Evolutionary conservation across 441 rosid genomes (phyloP).

Genomic region (Kokia cookei): DNA sequence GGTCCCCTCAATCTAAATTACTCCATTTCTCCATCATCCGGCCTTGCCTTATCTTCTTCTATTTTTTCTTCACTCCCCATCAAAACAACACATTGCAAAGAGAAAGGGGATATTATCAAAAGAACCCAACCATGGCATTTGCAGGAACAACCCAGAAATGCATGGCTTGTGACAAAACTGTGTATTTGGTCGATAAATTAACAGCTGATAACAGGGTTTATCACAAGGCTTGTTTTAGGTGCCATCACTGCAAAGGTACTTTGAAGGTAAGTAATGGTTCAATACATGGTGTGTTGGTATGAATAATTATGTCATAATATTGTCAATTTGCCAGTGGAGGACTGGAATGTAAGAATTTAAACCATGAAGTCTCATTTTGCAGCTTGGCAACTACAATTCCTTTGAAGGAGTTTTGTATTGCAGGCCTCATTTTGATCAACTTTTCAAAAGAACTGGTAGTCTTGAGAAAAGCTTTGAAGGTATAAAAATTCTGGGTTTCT

Average conservation of each 20-base stretch:
- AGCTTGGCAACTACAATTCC: conserved; percentile 95
- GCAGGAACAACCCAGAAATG: conserved; percentile 99
- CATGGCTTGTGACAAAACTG: conserved; percentile 96
- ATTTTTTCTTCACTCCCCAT: conserved; percentile 6
- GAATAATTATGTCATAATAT: background rate
- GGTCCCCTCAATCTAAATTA: conserved; percentile 23
- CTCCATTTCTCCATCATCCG: conserved; percentile 16
- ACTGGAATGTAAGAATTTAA: background rate
- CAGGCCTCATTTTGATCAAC: conserved; percentile 96
- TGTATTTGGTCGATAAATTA: conserved; percentile 87
- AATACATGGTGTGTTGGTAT: background rate
- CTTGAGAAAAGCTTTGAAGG: conserved; percentile 98
- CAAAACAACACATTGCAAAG: background rate
- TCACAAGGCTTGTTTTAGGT: conserved; percentile 96
- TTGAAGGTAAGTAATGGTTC: conserved; percentile 54
- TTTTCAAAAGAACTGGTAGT: conserved; percentile 95
- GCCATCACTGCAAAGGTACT: conserved; percentile 99
- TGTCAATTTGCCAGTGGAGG: background rate
- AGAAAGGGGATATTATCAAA: background rate
- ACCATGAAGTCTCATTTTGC: conserved; percentile 19
- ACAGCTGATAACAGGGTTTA: conserved; percentile 87
- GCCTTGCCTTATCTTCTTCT: conserved; percentile 1
- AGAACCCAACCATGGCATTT: conserved; percentile 57
- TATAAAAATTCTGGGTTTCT: conserved; percentile 6
- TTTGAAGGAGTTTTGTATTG: conserved; percentile 96